A percentile compares a stretch with the other conserved stretches of the same genome.
Evolutionary conservation across 2,329 filamentous ascomycete species (phyloP).

Genomic region (Alternaria ventricosa): DNA sequence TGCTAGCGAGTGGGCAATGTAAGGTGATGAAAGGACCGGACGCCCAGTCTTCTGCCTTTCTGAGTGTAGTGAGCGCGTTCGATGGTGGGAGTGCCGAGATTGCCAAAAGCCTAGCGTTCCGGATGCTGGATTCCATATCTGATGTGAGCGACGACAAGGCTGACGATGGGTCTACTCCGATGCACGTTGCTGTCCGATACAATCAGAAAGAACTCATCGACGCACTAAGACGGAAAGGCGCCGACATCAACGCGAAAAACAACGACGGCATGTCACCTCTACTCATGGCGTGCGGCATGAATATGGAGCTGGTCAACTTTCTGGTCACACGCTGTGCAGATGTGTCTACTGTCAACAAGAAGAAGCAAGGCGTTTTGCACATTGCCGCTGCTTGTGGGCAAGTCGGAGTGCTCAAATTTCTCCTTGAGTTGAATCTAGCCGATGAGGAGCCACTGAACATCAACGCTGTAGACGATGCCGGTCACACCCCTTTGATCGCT

Average conservation of each 20-base stretch:
- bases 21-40: slow-evolving; percentile 23
- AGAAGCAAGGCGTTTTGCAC: slow-evolving; percentile 14
- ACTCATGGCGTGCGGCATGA: slow-evolving; percentile 18
- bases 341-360: slow-evolving; percentile 12
- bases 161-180: slow-evolving; percentile 20
- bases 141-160: slow-evolving; percentile 13
- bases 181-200: slow-evolving; percentile 24
- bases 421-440: background rate
- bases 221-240: slow-evolving; percentile 75
- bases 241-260: slow-evolving; percentile 19
- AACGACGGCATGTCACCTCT: slow-evolving; percentile 21
- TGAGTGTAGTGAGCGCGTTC: slow-evolving; percentile 12
- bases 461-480: slow-evolving; percentile 12
- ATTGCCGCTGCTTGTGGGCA: slow-evolving; percentile 22
- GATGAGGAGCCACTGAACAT: slow-evolving; percentile 8
- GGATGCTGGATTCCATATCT: slow-evolving; percentile 24
- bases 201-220: slow-evolving; percentile 70
- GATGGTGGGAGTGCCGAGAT: slow-evolving; percentile 6
- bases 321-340: slow-evolving; percentile 20
- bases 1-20: slow-evolving; percentile 21
- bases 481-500: slow-evolving; percentile 23
- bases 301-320: slow-evolving; percentile 4
- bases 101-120: slow-evolving; percentile 14
- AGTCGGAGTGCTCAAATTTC: slow-evolving; percentile 8
- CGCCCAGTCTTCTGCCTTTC: slow-evolving; percentile 16